Evolutionary conservation across 345 rosid genomes (phyloP), one percentile per base, ranked within the genome.

Genomic region (Eucalyptus curtisii): DNA sequence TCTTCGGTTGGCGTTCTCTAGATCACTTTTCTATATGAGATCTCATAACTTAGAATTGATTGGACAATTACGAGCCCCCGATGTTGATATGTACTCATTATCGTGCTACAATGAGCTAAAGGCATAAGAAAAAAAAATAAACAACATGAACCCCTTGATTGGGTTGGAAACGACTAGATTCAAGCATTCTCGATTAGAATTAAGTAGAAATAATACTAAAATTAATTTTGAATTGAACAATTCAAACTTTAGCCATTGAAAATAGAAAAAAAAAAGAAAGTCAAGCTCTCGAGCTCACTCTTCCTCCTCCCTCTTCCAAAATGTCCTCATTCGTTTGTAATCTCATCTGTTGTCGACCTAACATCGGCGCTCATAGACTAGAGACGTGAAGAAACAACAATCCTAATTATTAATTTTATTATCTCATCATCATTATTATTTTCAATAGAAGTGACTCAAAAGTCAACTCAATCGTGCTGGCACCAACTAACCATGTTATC

Each of bases 401-500:
- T 76, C 84, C 81, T 33, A 31, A 40, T 19, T 76, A 20, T 9
- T 33, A 3, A 53, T 53, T 20, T 66, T 10, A 20, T 76, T 20
- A 76, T 22, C 25, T 19, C 45, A 76, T 37, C 76, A 64, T n/a
- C 37, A 64, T 30, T 1, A 64, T n/a, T 4, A 14, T 76, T 76
- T 42, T 22, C 84, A 11, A 22, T 42, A 10, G 47, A 76, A 37
- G 84, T 76, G 84, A 40, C 84, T 6, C 6, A 40, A 47, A 89
- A 90, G 96, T 94, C 96, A 94, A 94, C 93, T 87, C 84, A 89
- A 86, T 90, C 92, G 85, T 24, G 94, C 92, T 90, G 91, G 91
- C 87, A 44, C 88, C 87, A 89, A 53, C 91, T 87, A 20, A 86
- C 33, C 48, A 1, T 22, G 6, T 40, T 11, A 76, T 76, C 22